Percentiles rank a stretch among this genome's conserved stretches.
Conservation (phyloP, 306 rosid species). For the Luffa aegyptiaca region DNA sequence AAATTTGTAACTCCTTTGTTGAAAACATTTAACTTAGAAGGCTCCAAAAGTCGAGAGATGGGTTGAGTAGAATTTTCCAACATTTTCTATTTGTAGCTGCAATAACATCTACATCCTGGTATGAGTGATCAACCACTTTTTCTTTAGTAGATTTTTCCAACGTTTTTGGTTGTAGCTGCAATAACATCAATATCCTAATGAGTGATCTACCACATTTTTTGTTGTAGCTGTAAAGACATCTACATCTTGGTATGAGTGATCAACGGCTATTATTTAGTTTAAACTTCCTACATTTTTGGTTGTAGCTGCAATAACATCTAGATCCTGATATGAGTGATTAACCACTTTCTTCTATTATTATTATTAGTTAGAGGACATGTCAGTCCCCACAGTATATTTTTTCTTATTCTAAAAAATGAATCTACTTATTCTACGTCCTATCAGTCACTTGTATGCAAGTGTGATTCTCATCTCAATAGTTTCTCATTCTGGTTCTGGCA, state of each 20-base stretch:
- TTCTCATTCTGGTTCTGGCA: neutral
- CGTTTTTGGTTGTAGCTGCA: neutral
- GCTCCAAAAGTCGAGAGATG: neutral
- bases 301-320: neutral
- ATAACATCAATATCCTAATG: neutral
- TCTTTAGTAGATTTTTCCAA: neutral
- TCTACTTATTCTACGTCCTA: neutral
- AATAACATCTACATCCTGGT: neutral
- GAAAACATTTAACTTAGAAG: neutral
- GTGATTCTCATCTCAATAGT: neutral
- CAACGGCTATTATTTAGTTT: neutral
- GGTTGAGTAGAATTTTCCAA: neutral
- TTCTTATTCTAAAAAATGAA: neutral
- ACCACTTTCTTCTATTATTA: neutral
- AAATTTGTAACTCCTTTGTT: neutral
- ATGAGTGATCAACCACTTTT: neutral
- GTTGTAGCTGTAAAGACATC: neutral
- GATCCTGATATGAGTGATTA: neutral
- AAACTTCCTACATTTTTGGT: neutral
- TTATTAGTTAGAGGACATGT: neutral
- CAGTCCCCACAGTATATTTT: neutral
- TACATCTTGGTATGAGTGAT: neutral
- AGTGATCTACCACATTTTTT: neutral
- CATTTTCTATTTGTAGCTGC: neutral
- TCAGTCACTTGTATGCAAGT: neutral